Evolutionary conservation across 805 yeast species (phyloP), one percentile per base, ranked within the genome.

Genomic region (Kodamaea leandrae): DNA sequence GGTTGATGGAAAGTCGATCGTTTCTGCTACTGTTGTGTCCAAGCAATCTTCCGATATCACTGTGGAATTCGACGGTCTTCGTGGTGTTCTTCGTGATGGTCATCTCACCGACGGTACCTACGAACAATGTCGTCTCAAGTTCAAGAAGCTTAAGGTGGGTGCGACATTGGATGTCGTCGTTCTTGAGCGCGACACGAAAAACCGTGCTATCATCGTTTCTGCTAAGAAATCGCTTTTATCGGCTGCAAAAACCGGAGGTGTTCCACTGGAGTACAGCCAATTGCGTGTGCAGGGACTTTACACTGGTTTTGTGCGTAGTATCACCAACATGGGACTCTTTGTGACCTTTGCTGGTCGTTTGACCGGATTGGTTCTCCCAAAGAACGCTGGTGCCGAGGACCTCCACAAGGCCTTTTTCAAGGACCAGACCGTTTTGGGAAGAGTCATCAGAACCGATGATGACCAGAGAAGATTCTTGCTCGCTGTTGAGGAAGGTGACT

Each of bases 281-380:
- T 68, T 89, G 35, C 54, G 54, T 15, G 64, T 71, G 10, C 74
- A 78, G 7, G 65, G 66, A 17, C 53, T 67, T 20, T 61, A 86
- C 39, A 74, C 77, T 43, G 99, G 98, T 32, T 90, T 72, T 58
- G 78, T 91, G 28, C 83, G 80, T 50, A 82, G 89, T 14, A 78
- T 83, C 14, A 86, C 95, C n/a, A 74, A 73, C 33, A 74, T 74
- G 57, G 98, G 98, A 49, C 69, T 88, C 9, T 91, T 91, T 58
- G 84, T 91, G 43, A 77, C 83, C 0, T 91, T 91, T 62, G 87
- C 82, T 42, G 83, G 85, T 48, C 77, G 76, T 40, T 76, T 91
- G 48, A 86, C 87, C 23, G 98, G 97, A 39, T 72, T 91, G 48
- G 84, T 88, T 3, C 74, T 86, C 46, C 85, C 90, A 42, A 80